Evolutionary conservation across 371 early-diverging fungal species (phyloP), one percentile per base, ranked within the genome.

Genomic region (Mucor plumbeus): DNA sequence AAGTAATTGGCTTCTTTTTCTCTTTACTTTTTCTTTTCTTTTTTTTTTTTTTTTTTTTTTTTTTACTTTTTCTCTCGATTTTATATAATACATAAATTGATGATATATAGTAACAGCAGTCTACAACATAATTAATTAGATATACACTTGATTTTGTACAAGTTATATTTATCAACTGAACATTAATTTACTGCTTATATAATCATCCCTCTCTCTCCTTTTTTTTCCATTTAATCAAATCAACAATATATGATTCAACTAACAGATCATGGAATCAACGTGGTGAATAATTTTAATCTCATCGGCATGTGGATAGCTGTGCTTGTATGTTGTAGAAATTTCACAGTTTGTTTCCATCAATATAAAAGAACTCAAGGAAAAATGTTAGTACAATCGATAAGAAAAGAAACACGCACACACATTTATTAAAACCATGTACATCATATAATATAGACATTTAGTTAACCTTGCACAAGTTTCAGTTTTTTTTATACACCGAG

Each of bases 291-390:
- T 47, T 59, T 82, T n/a, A 79, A 71, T 53, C 72, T 82, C 63
- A 73, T 82, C 62, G 76, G 78, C 31, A 82, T 80, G 80, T 82
- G 82, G 82, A 61, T 82, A 14, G 71, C 78, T 21, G 80, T 78
- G 33, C 61, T 78, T 17, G 63, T 79, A 4, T 78, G 73, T 21
- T 69, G 70, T 56, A 65, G 80, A 57, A 82, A 82, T 36, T 76
- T 73, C 21, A 33, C 68, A 19, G 69, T 78, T 2, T 78, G 82
- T 26, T 70, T 64, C 40, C 50, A 70, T 17, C 82, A 82, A 63
- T 82, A 74, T 35, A 48, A 19, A 68, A 65, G 78, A 44, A 82
- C 82, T 15, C 69, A 65, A 43, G 82, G 82, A 3, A 73, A 72
- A 62, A 82, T 82, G 82, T 82, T 73, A 69, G 61, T 14, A 17